Percentiles rank a stretch among this genome's conserved stretches.
Evolutionary conservation across 768 basidiomycete species (phyloP).

Genomic region (Leucosporidium yakuticum): DNA sequence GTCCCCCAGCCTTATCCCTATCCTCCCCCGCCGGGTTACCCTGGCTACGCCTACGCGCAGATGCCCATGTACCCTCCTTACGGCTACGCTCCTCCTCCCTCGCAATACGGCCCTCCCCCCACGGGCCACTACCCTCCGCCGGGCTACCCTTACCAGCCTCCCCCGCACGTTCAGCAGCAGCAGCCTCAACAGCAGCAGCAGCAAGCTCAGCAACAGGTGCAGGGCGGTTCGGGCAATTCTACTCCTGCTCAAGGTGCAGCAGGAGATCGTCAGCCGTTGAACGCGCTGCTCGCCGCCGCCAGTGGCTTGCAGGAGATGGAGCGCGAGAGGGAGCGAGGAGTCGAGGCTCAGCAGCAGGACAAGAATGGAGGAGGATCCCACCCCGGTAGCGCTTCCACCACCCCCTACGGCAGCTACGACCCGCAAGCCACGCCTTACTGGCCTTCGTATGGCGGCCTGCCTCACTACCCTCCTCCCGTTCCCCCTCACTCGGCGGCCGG

Average conservation of each 20-base stretch:
- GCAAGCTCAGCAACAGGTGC: constrained; percentile 1
- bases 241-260: neutral
- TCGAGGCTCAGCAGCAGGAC: constrained; percentile 8
- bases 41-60: constrained; percentile 27
- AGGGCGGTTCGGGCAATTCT: neutral
- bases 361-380: constrained; percentile 6
- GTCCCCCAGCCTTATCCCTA: constrained; percentile 24
- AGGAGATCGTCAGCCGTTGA: constrained; percentile 43
- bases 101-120: neutral
- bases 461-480: constrained; percentile 6
- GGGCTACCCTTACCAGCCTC: constrained; percentile 9
- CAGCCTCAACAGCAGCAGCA: neutral
- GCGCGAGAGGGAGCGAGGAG: constrained; percentile 54
- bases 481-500: neutral
- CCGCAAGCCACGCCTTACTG: constrained; percentile 5
- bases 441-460: neutral
- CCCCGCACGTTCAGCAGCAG: neutral
- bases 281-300: constrained; percentile 58
- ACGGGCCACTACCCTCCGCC: constrained; percentile 2
- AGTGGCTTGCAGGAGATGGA: constrained; percentile 87
- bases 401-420: constrained; percentile 29
- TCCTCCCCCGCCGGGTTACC: constrained; percentile 25
- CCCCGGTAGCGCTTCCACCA: constrained; percentile 22
- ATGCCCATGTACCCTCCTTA: constrained; percentile 30
- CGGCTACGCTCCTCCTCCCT: constrained; percentile 25